Evolutionary conservation across 225 moss, liverwort and hornwort genomes (phyloP), one percentile per base, ranked within the genome.

Genomic region (Antitrichia curtipendula): DNA sequence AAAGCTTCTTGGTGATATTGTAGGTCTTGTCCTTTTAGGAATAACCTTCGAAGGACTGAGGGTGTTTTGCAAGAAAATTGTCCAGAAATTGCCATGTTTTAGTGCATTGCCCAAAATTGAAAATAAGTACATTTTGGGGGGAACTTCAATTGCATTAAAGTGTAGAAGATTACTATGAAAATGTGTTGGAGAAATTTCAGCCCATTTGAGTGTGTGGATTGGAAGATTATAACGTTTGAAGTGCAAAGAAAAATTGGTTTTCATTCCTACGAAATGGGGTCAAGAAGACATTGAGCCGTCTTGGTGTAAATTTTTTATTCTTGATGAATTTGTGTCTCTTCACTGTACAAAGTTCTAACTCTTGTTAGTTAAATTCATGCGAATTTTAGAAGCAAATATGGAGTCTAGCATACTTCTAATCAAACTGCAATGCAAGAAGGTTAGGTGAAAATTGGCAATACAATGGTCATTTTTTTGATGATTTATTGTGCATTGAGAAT

Each of bases 111-210:
- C 4, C 3, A 8, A 24, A 40, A 69, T 68, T 21, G 7, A 22
- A 22, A 22, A n/a, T 7, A 12, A n/a, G 11, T 1, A 0, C 6
- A 2, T 8, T 68, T 21, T n/a, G n/a, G n/a, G n/a, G n/a, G n/a
- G n/a, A n/a, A n/a, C n/a, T n/a, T n/a, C n/a, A n/a, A n/a, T n/a
- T n/a, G n/a, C n/a, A n/a, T n/a, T n/a, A n/a, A n/a, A n/a, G n/a
- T n/a, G n/a, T n/a, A n/a, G n/a, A n/a, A n/a, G n/a, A n/a, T n/a
- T n/a, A n/a, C n/a, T n/a, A n/a, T n/a, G n/a, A n/a, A n/a, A n/a
- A n/a, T n/a, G n/a, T 62, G 18, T 19, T 1, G 3, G 34, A 21
- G 12, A 66, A 22, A 38, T 22, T 19, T n/a, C 11, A 66, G 3
- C 0, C 22, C 38, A 66, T 68, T 38, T 68, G 22, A 38, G 10